A percentile compares a stretch with the other conserved stretches of the same genome.
phyloP scores from a whole-genome alignment of 345 rosid species.

The Salix dunnii region DNA sequence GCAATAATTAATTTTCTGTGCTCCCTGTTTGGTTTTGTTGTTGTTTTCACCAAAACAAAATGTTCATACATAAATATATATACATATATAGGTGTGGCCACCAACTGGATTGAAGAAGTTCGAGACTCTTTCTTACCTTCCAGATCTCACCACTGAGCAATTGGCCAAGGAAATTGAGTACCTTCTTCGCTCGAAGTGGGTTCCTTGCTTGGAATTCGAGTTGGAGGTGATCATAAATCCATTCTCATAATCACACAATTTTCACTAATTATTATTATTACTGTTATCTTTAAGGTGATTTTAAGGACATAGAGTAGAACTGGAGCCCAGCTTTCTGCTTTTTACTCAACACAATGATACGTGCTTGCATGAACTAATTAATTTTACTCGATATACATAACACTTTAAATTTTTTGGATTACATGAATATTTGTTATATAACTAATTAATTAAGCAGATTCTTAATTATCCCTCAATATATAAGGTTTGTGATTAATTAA shows the following conservation, averaged over 20 bases:
- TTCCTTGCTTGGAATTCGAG: constrained; percentile 65
- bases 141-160: constrained; percentile 18
- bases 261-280: neutral
- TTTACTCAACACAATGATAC: too few species aligned
- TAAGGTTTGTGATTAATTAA: too few species aligned
- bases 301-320: neutral
- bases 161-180: constrained; percentile 46
- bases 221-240: constrained; percentile 24
- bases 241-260: neutral
- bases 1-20: neutral
- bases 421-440: too few species aligned
- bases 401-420: too few species aligned
- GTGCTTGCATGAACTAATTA: too few species aligned
- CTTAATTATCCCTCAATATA: too few species aligned
- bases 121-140: constrained; percentile 45
- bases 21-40: neutral
- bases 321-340: neutral
- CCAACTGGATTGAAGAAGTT: constrained; percentile 24
- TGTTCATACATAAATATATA: neutral
- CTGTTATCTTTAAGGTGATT: neutral
- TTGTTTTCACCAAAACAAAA: neutral
- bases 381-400: too few species aligned
- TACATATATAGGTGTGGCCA: constrained; percentile 23
- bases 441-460: too few species aligned
- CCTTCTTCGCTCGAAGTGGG: constrained; percentile 50